Conservation (phyloP, 306 rosid species). For the Quillaja saponaria region DNA sequence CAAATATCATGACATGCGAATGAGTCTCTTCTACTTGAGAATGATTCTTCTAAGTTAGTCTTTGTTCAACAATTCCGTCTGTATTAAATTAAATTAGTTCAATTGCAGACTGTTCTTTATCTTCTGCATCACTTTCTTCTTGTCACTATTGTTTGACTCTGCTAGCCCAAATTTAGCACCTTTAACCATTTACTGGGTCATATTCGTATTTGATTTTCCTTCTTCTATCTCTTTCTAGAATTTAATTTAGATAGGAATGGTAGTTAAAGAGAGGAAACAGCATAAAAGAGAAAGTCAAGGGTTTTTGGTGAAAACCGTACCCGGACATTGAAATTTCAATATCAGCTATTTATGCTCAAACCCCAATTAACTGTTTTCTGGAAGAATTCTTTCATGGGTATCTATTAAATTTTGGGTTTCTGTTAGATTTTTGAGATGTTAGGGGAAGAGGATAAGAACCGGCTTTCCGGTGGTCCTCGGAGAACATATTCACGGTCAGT, state of each 20-base stretch:
- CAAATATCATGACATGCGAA: background rate
- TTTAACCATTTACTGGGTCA: slow-evolving; percentile 50
- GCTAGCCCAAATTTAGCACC: too few relatives aligned
- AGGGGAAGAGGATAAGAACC: slow-evolving; percentile 50
- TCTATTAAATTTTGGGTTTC: slow-evolving; percentile 21
- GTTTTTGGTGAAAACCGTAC: slow-evolving; percentile 60
- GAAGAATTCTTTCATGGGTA: slow-evolving; percentile 46
- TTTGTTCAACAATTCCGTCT: slow-evolving; percentile 5
- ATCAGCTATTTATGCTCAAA: slow-evolving; percentile 33
- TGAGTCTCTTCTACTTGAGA: background rate
- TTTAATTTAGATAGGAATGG: slow-evolving; percentile 12
- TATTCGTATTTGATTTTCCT: slow-evolving; percentile 49
- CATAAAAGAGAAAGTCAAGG: slow-evolving; percentile 53
- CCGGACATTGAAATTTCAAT: slow-evolving; percentile 37
- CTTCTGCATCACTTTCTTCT: too few relatives aligned
- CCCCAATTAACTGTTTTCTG: slow-evolving; percentile 25
- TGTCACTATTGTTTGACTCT: too few relatives aligned
- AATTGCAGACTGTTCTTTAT: slow-evolving; percentile 22
- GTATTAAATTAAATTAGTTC: too few relatives aligned
- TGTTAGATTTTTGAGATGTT: slow-evolving; percentile 40
- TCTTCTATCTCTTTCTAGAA: slow-evolving; percentile 28
- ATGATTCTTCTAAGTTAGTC: background rate
- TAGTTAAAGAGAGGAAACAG: slow-evolving; percentile 32
- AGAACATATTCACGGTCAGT: slow-evolving; percentile 62
- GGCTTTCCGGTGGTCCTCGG: slow-evolving; percentile 37